Evolutionary conservation across 2,329 filamentous ascomycete species (phyloP), one percentile per base, ranked within the genome.

Genomic region (Samsoniella hepiali): DNA sequence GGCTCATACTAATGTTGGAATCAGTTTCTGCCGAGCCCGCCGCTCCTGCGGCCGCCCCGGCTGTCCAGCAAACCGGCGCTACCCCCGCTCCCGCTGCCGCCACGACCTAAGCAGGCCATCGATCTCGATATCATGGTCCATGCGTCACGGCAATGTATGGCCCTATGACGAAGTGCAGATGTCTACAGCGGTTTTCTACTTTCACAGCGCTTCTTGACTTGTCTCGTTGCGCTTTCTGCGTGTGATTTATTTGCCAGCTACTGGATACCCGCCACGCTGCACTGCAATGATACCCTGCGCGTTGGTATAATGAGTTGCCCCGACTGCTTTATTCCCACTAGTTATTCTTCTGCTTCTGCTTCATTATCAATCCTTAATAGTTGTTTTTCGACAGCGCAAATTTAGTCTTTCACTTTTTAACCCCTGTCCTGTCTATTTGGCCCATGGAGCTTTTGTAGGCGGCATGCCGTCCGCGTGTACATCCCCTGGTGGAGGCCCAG

Each of bases 391-490:
- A 17, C 40, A 55, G 58, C n/a, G 40, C 22, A 38, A 51, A 53
- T 63, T 51, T 49, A 44, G 13, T 55, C 34, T 60, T 34, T 54
- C 36, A 22, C 27, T 56, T 4, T 9, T 10, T 29, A 22, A 34
- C 3, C 11, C 11, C 65, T 50, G 68, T 9, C 36, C 22, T 49
- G 27, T 44, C 63, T 72, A 74, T 67, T 74, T 78, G 1, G 79
- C 78, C 80, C 80, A 82, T 1, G 80, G 80, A 15, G 80, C 80
- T 67, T 77, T 80, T 6, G 80, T 82, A 32, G 57, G 27, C 27
- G 58, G 53, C 42, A 57, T 56, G 3, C 17, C 53, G 8, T 40
- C 53, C 4, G 11, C 27, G 11, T 10, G 5, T 15, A 17, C 54
- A 13, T 53, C 51, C 9, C 38, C 32, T 13, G 45, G 2, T 45